Base-by-base conservation (phyloP, 345 rosid species). In the Syzygium grande region DNA sequence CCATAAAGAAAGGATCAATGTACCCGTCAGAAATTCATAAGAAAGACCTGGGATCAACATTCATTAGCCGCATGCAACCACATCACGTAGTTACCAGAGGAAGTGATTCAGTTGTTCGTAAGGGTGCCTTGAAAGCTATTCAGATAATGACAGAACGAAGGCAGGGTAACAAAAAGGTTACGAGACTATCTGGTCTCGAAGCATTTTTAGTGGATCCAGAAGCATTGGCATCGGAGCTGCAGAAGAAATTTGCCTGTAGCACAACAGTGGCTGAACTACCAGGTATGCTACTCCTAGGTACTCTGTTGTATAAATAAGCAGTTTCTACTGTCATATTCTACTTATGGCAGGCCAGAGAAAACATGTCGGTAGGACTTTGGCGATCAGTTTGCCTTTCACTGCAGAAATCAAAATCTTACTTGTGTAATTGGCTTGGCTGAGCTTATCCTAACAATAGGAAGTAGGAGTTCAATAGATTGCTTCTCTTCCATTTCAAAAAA, bases 241-340 rank as follows among this genome's bases (percentile, higher is more conserved):
- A 98, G 94, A 98, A 98, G 92, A 97, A 97, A 91, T 94, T 94
- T 91, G 99, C 99, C 89, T 96, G 99, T 89, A 96, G 99, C 90
- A 95, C 98, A 84, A 89, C 99, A 11, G 94, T 95, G 90, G 89
- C 92, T 49, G 99, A 96, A 89, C 92, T 96, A 73, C 98, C 97
- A 52, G 98, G 99, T 97, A 88, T 78, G 30, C 78, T 53, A 51
- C 46, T 58, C 51, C 65, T 30, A 61, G 9, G 51, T 59, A 38
- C 34, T 46, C 41, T 34, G 61, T 43, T 34, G 16, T 84, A 83
- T 23, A 83, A 83, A 4, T 30, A 65, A 73, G 80, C 49, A 73
- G 46, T 73, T 34, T 73, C 80, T 38, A 38, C 46, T 38, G 80
- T 38, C 80, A 73, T 73, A 19, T 38, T 73, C 49, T 38, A 73